A percentile compares a stretch with the other conserved stretches of the same genome.
phyloP scores from a whole-genome alignment of 1,284 basidiomycete genomes.

The Sporisorium sorghi region DNA sequence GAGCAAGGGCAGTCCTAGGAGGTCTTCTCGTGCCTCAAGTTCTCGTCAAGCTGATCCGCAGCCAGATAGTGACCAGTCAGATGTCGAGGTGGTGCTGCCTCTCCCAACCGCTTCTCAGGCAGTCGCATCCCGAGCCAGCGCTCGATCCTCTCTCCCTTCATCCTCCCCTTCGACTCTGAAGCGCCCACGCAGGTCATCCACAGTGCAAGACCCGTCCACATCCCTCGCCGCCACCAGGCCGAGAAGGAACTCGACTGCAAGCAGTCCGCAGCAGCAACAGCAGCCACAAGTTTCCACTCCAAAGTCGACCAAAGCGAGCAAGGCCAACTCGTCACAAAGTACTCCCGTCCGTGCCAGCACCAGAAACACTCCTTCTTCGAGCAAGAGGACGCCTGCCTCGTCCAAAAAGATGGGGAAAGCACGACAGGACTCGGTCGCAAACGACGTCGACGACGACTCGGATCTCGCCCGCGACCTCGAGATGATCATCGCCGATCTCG shows the following conservation, averaged over 20 bases:
- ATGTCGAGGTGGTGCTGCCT: constrained; percentile 17
- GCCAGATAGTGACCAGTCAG: not conserved
- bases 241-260: constrained; percentile 17
- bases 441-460: constrained; percentile 10
- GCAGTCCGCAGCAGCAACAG: not conserved
- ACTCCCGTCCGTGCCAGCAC: constrained; percentile 8
- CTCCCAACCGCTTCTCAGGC: constrained; percentile 18
- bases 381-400: constrained; percentile 14
- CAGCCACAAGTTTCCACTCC: not conserved
- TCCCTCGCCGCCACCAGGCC: constrained; percentile 27
- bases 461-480: constrained; percentile 15
- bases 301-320: constrained; percentile 2
- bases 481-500: constrained; percentile 19
- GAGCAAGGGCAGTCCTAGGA: not conserved
- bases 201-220: not conserved
- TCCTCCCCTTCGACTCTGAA: constrained; percentile 13
- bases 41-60: not conserved
- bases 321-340: constrained; percentile 1
- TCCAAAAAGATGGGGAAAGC: constrained; percentile 26
- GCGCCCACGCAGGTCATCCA: constrained; percentile 20
- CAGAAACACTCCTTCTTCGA: not conserved
- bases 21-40: constrained; percentile 1
- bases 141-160: constrained; percentile 8
- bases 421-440: not conserved
- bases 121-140: not conserved